These are phyloP conservation scores for Neurospora sublineolata DNA, from an alignment of 495 filamentous ascomycete genomes.

Conservation along the genomic window DNA sequence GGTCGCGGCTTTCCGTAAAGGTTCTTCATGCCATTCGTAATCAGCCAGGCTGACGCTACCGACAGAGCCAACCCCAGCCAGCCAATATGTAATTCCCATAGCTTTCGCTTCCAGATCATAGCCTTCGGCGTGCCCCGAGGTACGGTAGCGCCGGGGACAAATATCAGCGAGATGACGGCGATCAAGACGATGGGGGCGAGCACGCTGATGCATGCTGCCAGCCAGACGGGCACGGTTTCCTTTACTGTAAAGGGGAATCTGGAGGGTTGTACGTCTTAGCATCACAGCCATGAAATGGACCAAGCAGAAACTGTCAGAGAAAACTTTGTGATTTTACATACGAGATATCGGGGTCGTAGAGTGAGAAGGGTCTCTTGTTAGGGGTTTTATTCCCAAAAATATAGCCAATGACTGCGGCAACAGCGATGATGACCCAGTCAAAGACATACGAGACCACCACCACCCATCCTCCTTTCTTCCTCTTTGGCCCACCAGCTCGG, in stretches of 20 bases:
- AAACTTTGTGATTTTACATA: constrained; percentile 14
- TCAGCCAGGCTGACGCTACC: constrained; percentile 55
- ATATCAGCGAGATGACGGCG: constrained; percentile 56
- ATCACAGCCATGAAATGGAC: background rate
- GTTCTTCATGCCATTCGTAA: constrained; percentile 78
- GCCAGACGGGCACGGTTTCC: constrained; percentile 56
- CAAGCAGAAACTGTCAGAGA: background rate
- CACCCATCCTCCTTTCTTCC: constrained; percentile 16
- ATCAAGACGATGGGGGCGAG: constrained; percentile 54
- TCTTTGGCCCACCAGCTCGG: constrained; percentile 8
- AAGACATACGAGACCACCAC: constrained; percentile 33
- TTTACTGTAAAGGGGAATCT: constrained; percentile 63
- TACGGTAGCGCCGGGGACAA: constrained; percentile 52
- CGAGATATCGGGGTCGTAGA: constrained; percentile 34
- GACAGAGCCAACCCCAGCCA: constrained; percentile 62
- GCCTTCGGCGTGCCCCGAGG: constrained; percentile 53
- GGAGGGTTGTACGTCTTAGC: constrained; percentile 21
- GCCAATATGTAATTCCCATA: constrained; percentile 80
- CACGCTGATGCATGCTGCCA: constrained; percentile 45
- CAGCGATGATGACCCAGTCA: constrained; percentile 36
- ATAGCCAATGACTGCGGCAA: constrained; percentile 28
- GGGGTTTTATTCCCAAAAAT: constrained; percentile 42
- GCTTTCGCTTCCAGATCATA: constrained; percentile 56
- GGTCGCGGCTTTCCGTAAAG: constrained; percentile 76
- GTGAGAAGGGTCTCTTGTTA: constrained; percentile 43